These are phyloP conservation scores for Leptographium galeiforme DNA, from an alignment of 2,329 filamentous ascomycete genomes.

Conservation along the genomic window DNA sequence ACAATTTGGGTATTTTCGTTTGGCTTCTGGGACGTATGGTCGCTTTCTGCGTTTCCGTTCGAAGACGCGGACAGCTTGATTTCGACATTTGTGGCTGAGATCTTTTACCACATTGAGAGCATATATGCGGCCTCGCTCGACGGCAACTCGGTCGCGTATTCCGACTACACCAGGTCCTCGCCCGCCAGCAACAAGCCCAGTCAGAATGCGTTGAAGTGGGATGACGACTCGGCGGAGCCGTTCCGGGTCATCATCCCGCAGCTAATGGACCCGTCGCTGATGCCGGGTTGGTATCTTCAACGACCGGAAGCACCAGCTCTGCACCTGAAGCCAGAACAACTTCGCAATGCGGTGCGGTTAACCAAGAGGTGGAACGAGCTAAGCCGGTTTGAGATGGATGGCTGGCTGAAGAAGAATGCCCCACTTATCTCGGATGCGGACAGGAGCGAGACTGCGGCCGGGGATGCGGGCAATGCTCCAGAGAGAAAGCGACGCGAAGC, in stretches of 20 bases:
- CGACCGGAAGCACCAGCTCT: constrained; percentile 29
- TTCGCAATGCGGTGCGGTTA: constrained; percentile 39
- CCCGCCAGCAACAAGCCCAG: constrained; percentile 1
- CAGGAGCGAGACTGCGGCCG: neutral
- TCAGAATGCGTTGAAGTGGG: constrained; percentile 11
- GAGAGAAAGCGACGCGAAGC: neutral
- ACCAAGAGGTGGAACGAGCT: constrained; percentile 35
- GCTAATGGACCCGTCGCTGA: constrained; percentile 38
- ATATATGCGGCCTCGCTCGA: constrained; percentile 31
- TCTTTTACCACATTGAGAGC: constrained; percentile 33
- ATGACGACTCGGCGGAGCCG: constrained; percentile 14
- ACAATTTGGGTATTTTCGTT: constrained; percentile 40
- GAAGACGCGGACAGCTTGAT: constrained; percentile 23
- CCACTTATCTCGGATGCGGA: neutral
- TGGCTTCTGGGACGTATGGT: constrained; percentile 43
- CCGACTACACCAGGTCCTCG: constrained; percentile 18
- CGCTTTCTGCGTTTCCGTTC: constrained; percentile 32
- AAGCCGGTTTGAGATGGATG: constrained; percentile 24
- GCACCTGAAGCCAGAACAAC: constrained; percentile 35
- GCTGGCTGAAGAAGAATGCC: constrained; percentile 27
- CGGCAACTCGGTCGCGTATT: constrained; percentile 29
- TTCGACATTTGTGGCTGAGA: constrained; percentile 21
- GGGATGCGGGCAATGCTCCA: neutral
- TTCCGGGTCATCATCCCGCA: constrained; percentile 40
- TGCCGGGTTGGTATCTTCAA: constrained; percentile 35